These are phyloP conservation scores for Geoglossum glabrum DNA, from an alignment of 495 filamentous ascomycete genomes.

Conservation along the genomic window DNA sequence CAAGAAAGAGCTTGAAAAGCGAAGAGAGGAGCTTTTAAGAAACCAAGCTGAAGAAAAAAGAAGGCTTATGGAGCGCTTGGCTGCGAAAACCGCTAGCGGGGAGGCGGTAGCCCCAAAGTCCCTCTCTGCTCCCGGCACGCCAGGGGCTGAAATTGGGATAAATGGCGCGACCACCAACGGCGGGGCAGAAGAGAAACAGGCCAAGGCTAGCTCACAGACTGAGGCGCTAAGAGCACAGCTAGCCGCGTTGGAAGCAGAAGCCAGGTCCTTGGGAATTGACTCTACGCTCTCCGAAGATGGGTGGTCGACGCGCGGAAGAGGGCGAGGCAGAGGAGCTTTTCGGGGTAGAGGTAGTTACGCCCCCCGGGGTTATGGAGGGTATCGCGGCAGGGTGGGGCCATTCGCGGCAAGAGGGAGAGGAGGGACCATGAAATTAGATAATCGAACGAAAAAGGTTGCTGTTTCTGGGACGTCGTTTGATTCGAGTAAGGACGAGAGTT, in stretches of 20 bases:
- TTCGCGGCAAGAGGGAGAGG: conserved; percentile 24
- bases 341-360: conserved; percentile 28
- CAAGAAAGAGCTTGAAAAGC: conserved; percentile 50
- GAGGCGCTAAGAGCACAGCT: conserved; percentile 58
- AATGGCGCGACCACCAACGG: conserved; percentile 15
- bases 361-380: conserved; percentile 24
- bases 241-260: conserved; percentile 68
- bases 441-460: conserved; percentile 58
- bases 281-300: conserved; percentile 21
- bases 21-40: conserved; percentile 53
- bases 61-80: conserved; percentile 42
- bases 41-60: conserved; percentile 58
- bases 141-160: conserved; percentile 5
- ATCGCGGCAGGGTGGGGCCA: conserved; percentile 36
- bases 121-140: not conserved
- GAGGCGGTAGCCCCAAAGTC: conserved; percentile 1
- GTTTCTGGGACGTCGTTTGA: conserved; percentile 51
- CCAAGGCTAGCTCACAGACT: conserved; percentile 35
- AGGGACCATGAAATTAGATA: conserved; percentile 61
- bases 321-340: conserved; percentile 27
- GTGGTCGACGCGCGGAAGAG: conserved; percentile 13
- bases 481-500: conserved; percentile 55
- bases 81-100: conserved; percentile 21
- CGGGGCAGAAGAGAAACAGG: conserved; percentile 20
- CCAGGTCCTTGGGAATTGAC: conserved; percentile 58